Evolutionary conservation across 164 flowering plant genomes (phyloP), one percentile per base, ranked within the genome.

Genomic region (Sextonia rubra): DNA sequence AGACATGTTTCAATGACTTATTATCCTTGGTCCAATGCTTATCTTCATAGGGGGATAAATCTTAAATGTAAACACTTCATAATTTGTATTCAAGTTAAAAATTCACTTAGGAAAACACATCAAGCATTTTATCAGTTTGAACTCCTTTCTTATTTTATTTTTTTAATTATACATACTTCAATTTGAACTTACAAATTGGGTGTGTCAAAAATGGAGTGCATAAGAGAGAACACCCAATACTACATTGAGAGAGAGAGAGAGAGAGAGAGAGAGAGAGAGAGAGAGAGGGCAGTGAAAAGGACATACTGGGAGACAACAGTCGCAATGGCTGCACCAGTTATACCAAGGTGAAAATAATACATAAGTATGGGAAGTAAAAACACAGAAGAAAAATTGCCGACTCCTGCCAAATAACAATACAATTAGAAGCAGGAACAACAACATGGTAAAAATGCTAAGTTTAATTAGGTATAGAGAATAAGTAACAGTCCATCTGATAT

Each of bases 251-350:
- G 12, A 56, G 60, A 56, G 60, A 61, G 24, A 14, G 22, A 60
- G 22, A 60, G 22, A 4, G 22, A 15, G 63, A 60, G 25, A 60
- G 30, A 64, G 2, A 24, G 26, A 12, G 66, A 64, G n/a, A 44
- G n/a, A 24, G 65, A 62, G 15, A 12, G 17, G 12, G 22, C 15
- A 2, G 64, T 52, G 58, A 52, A 44, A 77, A 74, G 60, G 37
- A 86, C 97, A 49, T 88, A 95, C 98, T 95, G 99, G 37, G 99
- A 95, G 12, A 80, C 22, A 71, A 95, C 95, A 66, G 94, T 91
- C 23, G 99, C 84, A 73, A 88, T 79, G 66, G 98, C 98, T 64
- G 99, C 98, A 71, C 99, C 99, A 80, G 84, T 82, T 32, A 87
- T 87, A 70, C 98, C 99, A 80, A 95, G 71, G 65, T 73, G 76